These are phyloP conservation scores for Jamesozyma lodderae DNA, from an alignment of 805 yeast genomes.

Conservation along the genomic window DNA sequence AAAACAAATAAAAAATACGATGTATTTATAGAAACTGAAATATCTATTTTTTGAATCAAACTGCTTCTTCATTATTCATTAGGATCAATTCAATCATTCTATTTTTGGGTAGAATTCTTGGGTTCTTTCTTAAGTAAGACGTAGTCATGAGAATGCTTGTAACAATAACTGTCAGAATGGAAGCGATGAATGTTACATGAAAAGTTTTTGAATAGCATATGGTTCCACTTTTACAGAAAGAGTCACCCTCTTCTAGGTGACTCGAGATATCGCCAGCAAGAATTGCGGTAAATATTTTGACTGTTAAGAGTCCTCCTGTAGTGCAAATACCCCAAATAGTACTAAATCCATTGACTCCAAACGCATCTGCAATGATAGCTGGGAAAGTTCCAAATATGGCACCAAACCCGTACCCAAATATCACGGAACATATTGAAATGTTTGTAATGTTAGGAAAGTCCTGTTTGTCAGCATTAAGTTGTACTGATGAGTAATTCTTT, in stretches of 20 bases:
- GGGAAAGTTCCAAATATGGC: slow-evolving; percentile 69
- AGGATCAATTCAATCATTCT: no score
- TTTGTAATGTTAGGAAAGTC: slow-evolving; percentile 29
- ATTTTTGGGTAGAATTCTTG: no score
- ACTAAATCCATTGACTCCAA: slow-evolving; percentile 59
- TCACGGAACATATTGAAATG: slow-evolving; percentile 41
- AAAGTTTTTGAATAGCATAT: slow-evolving; percentile 42
- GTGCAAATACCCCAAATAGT: slow-evolving; percentile 71
- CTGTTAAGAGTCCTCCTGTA: slow-evolving; percentile 55
- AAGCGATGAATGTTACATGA: slow-evolving; percentile 19
- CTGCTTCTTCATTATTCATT: no score
- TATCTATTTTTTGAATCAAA: no score
- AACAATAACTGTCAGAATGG: slow-evolving; percentile 9
- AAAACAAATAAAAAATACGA: no score
- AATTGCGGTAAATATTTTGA: slow-evolving; percentile 44
- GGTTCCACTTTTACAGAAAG: slow-evolving; percentile 37
- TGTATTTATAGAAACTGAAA: no score
- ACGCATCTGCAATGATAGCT: slow-evolving; percentile 61
- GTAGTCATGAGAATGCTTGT: no score
- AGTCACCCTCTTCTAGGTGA: slow-evolving; percentile 34
- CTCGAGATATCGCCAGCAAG: slow-evolving; percentile 48
- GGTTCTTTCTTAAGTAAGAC: no score
- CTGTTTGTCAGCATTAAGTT: background rate
- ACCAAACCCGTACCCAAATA: slow-evolving; percentile 63
- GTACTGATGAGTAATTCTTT: background rate